Percentiles rank a stretch among this genome's conserved stretches.
Conservation (phyloP, 768 basidiomycete genomes). For the Collybia mongolica region DNA sequence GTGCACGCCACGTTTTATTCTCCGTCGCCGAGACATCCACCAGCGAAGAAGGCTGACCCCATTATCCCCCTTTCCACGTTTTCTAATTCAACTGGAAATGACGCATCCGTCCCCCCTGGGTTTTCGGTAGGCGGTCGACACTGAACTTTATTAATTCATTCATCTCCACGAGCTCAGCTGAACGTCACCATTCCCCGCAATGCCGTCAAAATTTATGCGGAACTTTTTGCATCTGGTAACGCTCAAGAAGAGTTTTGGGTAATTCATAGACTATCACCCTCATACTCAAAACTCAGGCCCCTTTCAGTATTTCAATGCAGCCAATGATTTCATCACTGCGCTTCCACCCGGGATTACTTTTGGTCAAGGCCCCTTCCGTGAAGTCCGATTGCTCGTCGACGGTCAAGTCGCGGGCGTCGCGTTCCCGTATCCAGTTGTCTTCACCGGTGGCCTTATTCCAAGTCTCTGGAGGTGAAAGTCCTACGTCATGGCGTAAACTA, state of each 20-base stretch:
- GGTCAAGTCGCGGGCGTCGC: constrained; percentile 44
- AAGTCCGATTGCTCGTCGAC: constrained; percentile 47
- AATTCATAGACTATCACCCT: constrained; percentile 1
- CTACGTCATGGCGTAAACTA: background rate
- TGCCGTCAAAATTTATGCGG: constrained; percentile 63
- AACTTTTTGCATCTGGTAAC: constrained; percentile 66
- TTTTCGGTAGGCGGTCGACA: constrained; percentile 50
- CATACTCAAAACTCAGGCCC: background rate
- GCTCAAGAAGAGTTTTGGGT: constrained; percentile 78
- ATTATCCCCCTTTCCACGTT: constrained; percentile 73
- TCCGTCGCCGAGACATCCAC: constrained; percentile 53
- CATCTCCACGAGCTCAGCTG: constrained; percentile 34
- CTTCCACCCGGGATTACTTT: constrained; percentile 46
- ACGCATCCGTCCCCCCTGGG: constrained; percentile 72
- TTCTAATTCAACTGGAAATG: constrained; percentile 60
- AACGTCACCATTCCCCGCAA: constrained; percentile 72
- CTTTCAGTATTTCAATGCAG: constrained; percentile 63
- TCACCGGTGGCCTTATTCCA: constrained; percentile 75
- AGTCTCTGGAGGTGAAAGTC: constrained; percentile 58
- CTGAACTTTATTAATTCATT: background rate
- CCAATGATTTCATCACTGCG: constrained; percentile 54
- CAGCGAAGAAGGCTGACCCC: constrained; percentile 56
- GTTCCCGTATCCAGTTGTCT: constrained; percentile 60
- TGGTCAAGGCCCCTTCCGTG: constrained; percentile 50
- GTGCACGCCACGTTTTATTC: constrained; percentile 73